phyloP scores from a whole-genome alignment of 1,284 basidiomycete species.

The Melampsora americana region DNA sequence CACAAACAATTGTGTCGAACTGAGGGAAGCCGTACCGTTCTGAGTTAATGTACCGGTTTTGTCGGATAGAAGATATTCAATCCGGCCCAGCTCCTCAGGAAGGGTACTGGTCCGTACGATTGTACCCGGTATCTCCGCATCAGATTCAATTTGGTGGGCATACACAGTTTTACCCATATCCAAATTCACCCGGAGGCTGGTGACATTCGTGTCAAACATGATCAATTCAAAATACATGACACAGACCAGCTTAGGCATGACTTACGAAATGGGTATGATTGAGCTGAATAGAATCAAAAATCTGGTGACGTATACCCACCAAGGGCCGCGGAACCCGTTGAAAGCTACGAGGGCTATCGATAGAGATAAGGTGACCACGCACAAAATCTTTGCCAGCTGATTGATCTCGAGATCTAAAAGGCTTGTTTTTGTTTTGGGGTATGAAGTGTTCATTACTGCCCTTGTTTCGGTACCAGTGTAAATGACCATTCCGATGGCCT shows the following conservation, averaged over 20 bases:
- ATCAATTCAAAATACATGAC: neutral
- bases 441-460: conserved; percentile 98
- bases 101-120: conserved; percentile 95
- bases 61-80: conserved; percentile 92
- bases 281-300: conserved; percentile 97
- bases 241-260: conserved; percentile 33
- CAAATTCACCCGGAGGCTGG: conserved; percentile 89
- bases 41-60: conserved; percentile 98
- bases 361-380: conserved; percentile 84
- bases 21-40: conserved; percentile 66
- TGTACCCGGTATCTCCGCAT: conserved; percentile 85
- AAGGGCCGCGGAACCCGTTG: conserved; percentile 91
- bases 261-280: conserved; percentile 96
- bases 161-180: conserved; percentile 99
- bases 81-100: conserved; percentile 92
- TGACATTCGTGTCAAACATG: neutral
- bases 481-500: conserved; percentile 83
- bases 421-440: conserved; percentile 92
- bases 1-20: too few species aligned
- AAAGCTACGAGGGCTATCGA: conserved; percentile 87
- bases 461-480: conserved; percentile 94
- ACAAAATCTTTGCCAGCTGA: conserved; percentile 92
- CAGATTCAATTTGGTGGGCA: conserved; percentile 88
- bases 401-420: conserved; percentile 92
- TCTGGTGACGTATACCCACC: conserved; percentile 94